Conservation (phyloP, 1,139 yeast species). For the Geotrichum australiense region DNA sequence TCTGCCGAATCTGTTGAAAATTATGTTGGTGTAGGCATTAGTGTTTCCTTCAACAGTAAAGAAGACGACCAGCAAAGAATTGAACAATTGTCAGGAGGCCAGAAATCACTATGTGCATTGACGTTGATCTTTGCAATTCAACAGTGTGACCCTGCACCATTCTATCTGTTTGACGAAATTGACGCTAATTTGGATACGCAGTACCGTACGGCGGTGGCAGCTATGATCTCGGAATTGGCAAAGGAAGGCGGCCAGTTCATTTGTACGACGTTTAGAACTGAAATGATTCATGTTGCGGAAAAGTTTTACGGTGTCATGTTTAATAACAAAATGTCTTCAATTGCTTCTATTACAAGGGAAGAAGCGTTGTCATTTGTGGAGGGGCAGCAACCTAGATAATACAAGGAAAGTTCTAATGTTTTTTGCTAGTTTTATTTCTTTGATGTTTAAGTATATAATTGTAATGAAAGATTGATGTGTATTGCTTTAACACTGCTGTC, state of each 20-base stretch:
- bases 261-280: conserved; percentile 93
- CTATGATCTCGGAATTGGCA: conserved; percentile 60
- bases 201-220: conserved; percentile 83
- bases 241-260: conserved; percentile 58
- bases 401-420: too few relatives aligned
- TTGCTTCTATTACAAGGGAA: conserved; percentile 59
- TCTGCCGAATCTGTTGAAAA: conserved; percentile 41
- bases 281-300: conserved; percentile 82
- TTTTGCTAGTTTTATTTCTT: not conserved
- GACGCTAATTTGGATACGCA: conserved; percentile 95
- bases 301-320: conserved; percentile 83
- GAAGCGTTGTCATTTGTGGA: conserved; percentile 80
- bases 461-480: too few relatives aligned
- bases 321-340: conserved; percentile 73
- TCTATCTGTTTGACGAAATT: conserved; percentile 89
- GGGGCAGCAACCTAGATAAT: conserved; percentile 30
- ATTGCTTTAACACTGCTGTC: too few relatives aligned
- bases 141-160: conserved; percentile 94
- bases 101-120: conserved; percentile 89
- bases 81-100: conserved; percentile 94
- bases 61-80: conserved; percentile 81
- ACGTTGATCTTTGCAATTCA: conserved; percentile 91
- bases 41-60: conserved; percentile 85
- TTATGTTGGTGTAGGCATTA: conserved; percentile 76
- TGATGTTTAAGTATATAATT: not conserved